Evolutionary conservation across 2,329 filamentous ascomycete genomes (phyloP).

Genomic region (Verticillium zaregamsianum): DNA sequence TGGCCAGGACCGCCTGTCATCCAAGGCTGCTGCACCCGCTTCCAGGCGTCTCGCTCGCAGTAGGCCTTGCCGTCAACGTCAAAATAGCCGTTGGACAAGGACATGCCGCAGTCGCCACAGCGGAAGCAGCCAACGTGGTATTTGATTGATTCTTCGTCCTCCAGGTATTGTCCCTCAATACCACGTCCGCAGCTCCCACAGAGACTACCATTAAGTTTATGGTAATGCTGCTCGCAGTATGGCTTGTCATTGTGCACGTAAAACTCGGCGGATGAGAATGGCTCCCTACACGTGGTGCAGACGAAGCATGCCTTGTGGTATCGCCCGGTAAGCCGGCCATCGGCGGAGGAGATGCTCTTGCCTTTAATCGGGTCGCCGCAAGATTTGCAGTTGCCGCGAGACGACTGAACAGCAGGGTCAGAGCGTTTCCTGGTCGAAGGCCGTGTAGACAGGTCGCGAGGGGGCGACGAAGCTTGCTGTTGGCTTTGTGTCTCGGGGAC

Average conservation of each 20-base stretch:
- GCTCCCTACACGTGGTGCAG: constrained; percentile 75
- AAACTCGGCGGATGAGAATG: constrained; percentile 85
- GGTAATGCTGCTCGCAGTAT: constrained; percentile 90
- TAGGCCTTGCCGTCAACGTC: constrained; percentile 77
- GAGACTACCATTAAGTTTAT: constrained; percentile 82
- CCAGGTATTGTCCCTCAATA: constrained; percentile 91
- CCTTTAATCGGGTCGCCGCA: constrained; percentile 76
- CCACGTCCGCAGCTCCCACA: constrained; percentile 76
- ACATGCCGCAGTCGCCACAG: constrained; percentile 71
- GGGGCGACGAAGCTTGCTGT: constrained; percentile 13
- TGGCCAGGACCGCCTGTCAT: constrained; percentile 11
- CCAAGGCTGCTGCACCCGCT: constrained; percentile 39
- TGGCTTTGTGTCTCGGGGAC: background rate
- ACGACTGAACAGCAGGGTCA: constrained; percentile 26
- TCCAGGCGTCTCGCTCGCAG: constrained; percentile 82
- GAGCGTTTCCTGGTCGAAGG: constrained; percentile 66
- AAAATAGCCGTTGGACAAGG: constrained; percentile 82
- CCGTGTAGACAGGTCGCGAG: constrained; percentile 17
- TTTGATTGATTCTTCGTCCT: constrained; percentile 73
- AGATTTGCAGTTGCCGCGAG: constrained; percentile 76
- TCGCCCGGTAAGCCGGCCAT: constrained; percentile 84
- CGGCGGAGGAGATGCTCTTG: constrained; percentile 90
- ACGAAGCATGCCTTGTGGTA: constrained; percentile 97
- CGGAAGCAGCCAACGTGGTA: constrained; percentile 86
- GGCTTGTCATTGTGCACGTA: constrained; percentile 86